Percentiles rank a stretch among this genome's conserved stretches.
Evolutionary conservation across 1,284 basidiomycete genomes (phyloP).

Genomic region (Leucoagaricus sp.): DNA sequence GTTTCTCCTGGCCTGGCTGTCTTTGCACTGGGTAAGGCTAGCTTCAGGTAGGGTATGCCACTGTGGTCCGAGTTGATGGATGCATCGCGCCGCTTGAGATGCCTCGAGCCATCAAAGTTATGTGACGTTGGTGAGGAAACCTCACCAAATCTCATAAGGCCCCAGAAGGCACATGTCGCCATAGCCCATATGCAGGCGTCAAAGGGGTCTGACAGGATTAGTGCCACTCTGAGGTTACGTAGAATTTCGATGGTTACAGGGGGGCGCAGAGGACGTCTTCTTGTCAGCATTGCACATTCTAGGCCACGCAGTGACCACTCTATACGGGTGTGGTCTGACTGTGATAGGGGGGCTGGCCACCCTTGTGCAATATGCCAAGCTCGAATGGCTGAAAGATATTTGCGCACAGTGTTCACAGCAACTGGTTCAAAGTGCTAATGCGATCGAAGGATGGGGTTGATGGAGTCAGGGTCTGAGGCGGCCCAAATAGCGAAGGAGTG

Average conservation of each 20-base stretch:
- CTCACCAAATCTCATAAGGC: constrained; percentile 38
- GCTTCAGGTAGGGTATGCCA: neutral
- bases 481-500: neutral
- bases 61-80: constrained; percentile 19
- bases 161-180: constrained; percentile 35
- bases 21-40: neutral
- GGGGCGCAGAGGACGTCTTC: constrained; percentile 22
- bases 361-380: neutral
- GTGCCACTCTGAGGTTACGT: constrained; percentile 15
- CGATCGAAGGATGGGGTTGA: neutral
- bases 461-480: neutral
- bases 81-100: constrained; percentile 25
- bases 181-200: constrained; percentile 39
- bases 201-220: constrained; percentile 30
- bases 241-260: constrained; percentile 34
- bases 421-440: neutral
- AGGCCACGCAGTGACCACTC: constrained; percentile 29
- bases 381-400: neutral
- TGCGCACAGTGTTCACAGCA: neutral
- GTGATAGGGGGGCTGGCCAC: neutral
- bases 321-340: constrained; percentile 18
- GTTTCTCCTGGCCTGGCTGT: constrained; percentile 24
- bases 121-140: constrained; percentile 25
- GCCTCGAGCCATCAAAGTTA: constrained; percentile 21
- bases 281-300: constrained; percentile 14